Evolutionary conservation across 139 green algal genomes (phyloP), one percentile per base, ranked within the genome.

Genomic region (Tetradesmus obliquus): DNA sequence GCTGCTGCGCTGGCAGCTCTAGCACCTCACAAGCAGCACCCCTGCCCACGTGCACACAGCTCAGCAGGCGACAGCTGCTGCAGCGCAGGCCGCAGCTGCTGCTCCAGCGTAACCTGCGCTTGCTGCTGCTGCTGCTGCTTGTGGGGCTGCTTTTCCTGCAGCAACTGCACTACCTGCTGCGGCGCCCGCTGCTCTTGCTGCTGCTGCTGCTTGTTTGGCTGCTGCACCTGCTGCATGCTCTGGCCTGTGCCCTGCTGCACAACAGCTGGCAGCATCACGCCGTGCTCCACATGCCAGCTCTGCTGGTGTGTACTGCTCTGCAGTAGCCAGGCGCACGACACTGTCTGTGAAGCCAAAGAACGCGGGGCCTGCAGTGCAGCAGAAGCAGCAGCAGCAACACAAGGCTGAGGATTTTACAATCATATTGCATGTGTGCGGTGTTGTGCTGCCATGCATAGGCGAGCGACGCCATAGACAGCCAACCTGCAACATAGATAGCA

Each of bases 341-440:
- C n/a, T 5, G n/a, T 86, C 80, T 32, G 80, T 60, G 80, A 86
- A 86, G 45, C 80, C 80, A 86, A 60, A 86, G 51, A 32, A 86
- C 51, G n/a, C 13, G 19, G 80, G 80, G 55, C 80, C 80, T 86
- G 79, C 79, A 83, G 10, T 13, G 51, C 55, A 19, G 13, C 53
- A 62, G 80, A 45, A 86, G 53, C 80, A 69, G 8, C 62, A 55
- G 69, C 69, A 79, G 69, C 69, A 5, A 5, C 5, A 84, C 79
- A 82, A 13, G 32, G 74, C 13, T 9, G 15, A 12, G 32, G 74
- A 13, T n/a, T 2, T 45, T 22, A 32, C 74, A 82, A 24, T 12
- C 19, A 32, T 9, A 22, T 12, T 13, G 74, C 19, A 53, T 9
- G 13, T 22, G 13, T 22, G 19, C 9, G 74, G 19, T 51, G 74